Percentiles rank a stretch among this genome's conserved stretches.
Conservation (phyloP, 257 asterid species). For the Plantago major region DNA sequence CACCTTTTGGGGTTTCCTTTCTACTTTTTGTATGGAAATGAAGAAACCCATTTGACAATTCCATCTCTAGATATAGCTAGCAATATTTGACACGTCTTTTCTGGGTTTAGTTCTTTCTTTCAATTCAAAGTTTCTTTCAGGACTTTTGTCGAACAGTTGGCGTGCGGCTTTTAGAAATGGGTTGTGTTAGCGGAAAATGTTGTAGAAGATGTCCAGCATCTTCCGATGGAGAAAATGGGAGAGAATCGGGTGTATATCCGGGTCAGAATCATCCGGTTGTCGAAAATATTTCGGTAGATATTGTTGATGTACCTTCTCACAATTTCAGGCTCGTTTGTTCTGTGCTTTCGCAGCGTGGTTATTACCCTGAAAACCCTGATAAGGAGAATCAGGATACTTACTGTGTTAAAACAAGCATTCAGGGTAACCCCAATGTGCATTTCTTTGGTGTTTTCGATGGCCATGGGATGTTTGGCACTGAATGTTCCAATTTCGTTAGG, state of each 20-base stretch:
- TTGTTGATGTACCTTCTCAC: conserved; percentile 81
- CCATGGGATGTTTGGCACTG: conserved; percentile 75
- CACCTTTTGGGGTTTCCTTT: conserved; percentile 11
- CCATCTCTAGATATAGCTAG: background rate
- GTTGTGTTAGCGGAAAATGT: conserved; percentile 87
- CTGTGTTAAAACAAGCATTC: conserved; percentile 57
- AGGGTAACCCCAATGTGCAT: conserved; percentile 81
- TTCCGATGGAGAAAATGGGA: conserved; percentile 48
- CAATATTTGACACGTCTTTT: conserved; percentile 1
- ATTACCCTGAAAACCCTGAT: conserved; percentile 82
- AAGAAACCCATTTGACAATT: conserved; percentile 24
- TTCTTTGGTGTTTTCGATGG: conserved; percentile 98
- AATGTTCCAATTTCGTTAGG: conserved; percentile 70
- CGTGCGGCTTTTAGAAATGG: conserved; percentile 44
- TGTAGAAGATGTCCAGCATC: conserved; percentile 55
- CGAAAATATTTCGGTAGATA: conserved; percentile 42
- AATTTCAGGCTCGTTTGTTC: conserved; percentile 59
- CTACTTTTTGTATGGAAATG: background rate
- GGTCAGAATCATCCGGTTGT: conserved; percentile 37
- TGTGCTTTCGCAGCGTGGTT: conserved; percentile 68
- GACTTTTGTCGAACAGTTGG: conserved; percentile 44
- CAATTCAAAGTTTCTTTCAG: conserved; percentile 37
- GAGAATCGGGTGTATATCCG: conserved; percentile 32
- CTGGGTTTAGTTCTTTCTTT: conserved; percentile 23
- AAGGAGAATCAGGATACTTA: conserved; percentile 88